Percentiles rank a stretch among this genome's conserved stretches.
Conservation (phyloP, 148 eudicot species). For the Cornus controversa region DNA sequence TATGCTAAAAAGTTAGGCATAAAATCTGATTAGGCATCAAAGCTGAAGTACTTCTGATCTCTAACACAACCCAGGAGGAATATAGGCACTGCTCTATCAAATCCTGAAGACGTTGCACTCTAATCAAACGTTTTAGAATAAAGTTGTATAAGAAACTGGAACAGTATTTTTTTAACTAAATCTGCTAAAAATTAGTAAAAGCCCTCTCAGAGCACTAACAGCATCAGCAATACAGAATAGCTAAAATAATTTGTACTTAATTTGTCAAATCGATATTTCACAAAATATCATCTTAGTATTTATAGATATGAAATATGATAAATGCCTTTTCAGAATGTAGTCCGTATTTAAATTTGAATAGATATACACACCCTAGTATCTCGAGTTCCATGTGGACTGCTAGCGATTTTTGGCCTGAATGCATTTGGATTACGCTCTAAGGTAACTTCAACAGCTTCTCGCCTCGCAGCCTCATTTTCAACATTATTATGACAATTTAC, state of each 20-base stretch:
- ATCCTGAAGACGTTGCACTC: not conserved
- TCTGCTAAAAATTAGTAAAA: not conserved
- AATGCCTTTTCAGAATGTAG: not conserved
- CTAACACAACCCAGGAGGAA: not conserved
- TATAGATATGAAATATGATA: not conserved
- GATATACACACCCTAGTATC: conserved; percentile 60
- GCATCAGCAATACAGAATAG: not conserved
- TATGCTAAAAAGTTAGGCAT: not conserved
- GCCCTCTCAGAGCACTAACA: conserved; percentile 7
- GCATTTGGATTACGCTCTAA: conserved; percentile 99
- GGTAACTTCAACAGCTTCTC: conserved; percentile 96
- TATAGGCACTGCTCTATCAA: not conserved
- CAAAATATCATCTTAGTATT: not conserved
- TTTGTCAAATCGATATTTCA: not conserved
- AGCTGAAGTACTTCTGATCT: not conserved
- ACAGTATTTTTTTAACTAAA: not conserved
- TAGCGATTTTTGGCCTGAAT: conserved; percentile 96
- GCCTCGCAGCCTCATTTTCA: conserved; percentile 88
- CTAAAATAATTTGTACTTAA: conserved; percentile 1
- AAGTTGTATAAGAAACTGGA: not conserved
- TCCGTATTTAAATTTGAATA: not conserved
- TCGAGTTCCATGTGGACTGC: conserved; percentile 86
- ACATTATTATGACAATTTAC: conserved; percentile 88
- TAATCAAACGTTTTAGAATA: not conserved
- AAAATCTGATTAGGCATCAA: not conserved